A percentile compares a stretch with the other conserved stretches of the same genome.
Conservation (phyloP, 1,284 basidiomycete species). For the Irpex lacteus region DNA sequence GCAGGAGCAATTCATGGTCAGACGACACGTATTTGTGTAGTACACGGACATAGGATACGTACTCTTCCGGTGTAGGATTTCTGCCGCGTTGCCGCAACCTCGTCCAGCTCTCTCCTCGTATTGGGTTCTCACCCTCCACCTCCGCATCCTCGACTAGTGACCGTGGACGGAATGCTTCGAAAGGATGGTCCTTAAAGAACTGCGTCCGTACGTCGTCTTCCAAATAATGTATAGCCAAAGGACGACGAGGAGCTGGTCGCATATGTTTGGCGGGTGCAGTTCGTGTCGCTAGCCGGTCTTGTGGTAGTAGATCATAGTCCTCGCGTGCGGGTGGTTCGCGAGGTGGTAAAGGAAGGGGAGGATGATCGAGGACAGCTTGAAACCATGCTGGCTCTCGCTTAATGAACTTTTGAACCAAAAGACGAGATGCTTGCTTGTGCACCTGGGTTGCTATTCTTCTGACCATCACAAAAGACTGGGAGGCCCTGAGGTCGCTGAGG, state of each 20-base stretch:
- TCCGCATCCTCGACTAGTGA: slow-evolving; percentile 72
- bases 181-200: slow-evolving; percentile 96
- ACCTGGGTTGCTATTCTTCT: slow-evolving; percentile 87
- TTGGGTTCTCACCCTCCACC: slow-evolving; percentile 53
- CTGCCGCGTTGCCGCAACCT: slow-evolving; percentile 75
- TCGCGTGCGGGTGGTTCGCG: slow-evolving; percentile 63
- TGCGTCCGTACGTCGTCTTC: slow-evolving; percentile 87
- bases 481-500: neutral
- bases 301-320: slow-evolving; percentile 45
- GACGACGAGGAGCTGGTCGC: slow-evolving; percentile 42
- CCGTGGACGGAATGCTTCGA: slow-evolving; percentile 86
- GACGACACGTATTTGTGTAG: slow-evolving; percentile 5
- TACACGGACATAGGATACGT: slow-evolving; percentile 31
- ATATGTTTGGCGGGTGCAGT: slow-evolving; percentile 12
- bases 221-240: slow-evolving; percentile 72
- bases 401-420: slow-evolving; percentile 72
- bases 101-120: slow-evolving; percentile 68
- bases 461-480: slow-evolving; percentile 52
- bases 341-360: slow-evolving; percentile 82
- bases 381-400: slow-evolving; percentile 82
- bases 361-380: slow-evolving; percentile 82
- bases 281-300: slow-evolving; percentile 9
- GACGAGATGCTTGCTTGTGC: slow-evolving; percentile 83
- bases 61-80: slow-evolving; percentile 92
- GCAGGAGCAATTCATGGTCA: slow-evolving; percentile 15